phyloP scores from a whole-genome alignment of 1,139 yeast genomes.

The Kodamaea ohmeri region DNA sequence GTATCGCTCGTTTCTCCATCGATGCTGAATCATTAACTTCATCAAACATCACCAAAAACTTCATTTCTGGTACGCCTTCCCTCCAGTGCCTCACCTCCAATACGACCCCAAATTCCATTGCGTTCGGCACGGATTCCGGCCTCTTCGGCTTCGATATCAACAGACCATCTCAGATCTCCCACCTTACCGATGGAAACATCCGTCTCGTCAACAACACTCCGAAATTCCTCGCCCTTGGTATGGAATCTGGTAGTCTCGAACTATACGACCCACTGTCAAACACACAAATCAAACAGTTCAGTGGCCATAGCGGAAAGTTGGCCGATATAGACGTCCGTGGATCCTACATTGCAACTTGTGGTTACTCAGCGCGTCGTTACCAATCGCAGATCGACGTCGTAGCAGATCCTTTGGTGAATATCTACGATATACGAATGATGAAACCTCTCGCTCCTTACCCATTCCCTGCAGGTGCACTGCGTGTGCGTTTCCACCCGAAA shows the following conservation, averaged over 20 bases:
- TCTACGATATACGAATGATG: conserved; percentile 76
- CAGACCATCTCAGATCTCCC: conserved; percentile 39
- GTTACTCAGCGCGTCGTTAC: conserved; percentile 55
- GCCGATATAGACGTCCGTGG: conserved; percentile 80
- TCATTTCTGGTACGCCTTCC: too few species aligned
- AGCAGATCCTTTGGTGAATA: conserved; percentile 77
- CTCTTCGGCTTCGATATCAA: conserved; percentile 61
- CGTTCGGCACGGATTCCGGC: conserved; percentile 35
- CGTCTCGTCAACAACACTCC: conserved; percentile 33
- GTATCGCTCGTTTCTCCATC: conserved; percentile 44
- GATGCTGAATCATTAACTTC: conserved; percentile 16
- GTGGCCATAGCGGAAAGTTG: conserved; percentile 72
- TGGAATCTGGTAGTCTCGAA: conserved; percentile 66
- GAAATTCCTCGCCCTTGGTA: conserved; percentile 59
- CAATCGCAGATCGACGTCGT: conserved; percentile 24
- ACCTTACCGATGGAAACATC: conserved; percentile 29
- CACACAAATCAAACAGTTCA: conserved; percentile 54
- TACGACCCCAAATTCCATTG: conserved; percentile 33
- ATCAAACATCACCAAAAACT: conserved; percentile 19
- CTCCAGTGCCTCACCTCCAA: conserved; percentile 35
- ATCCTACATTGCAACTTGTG: conserved; percentile 77
- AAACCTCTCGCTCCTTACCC: conserved; percentile 77
- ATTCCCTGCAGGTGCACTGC: conserved; percentile 87
- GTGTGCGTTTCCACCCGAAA: conserved; percentile 82
- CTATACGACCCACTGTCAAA: conserved; percentile 69